These are phyloP conservation scores for Scytalidium sp. DNA, from an alignment of 2,329 filamentous ascomycete genomes.

Conservation along the genomic window DNA sequence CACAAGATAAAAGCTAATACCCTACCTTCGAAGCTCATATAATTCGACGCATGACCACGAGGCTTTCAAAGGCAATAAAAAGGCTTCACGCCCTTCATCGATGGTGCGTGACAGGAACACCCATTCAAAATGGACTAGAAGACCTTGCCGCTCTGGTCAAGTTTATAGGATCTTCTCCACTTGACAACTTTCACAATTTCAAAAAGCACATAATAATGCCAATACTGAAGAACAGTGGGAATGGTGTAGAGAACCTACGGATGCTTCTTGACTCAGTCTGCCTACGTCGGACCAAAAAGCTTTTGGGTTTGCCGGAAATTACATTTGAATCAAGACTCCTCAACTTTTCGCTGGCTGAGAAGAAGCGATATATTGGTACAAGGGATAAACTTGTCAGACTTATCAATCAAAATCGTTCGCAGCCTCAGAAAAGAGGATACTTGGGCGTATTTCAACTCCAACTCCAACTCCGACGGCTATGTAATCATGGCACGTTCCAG, in stretches of 20 bases:
- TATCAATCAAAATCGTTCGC: background rate
- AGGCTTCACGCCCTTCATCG: slow-evolving; percentile 40
- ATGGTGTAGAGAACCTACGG: slow-evolving; percentile 24
- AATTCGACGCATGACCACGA: slow-evolving; percentile 45
- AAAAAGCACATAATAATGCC: slow-evolving; percentile 18
- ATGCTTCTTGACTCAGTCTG: slow-evolving; percentile 36
- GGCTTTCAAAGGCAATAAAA: slow-evolving; percentile 38
- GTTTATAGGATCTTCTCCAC: slow-evolving; percentile 9
- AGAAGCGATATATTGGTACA: slow-evolving; percentile 31
- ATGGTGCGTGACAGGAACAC: slow-evolving; percentile 23
- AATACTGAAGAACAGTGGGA: slow-evolving; percentile 19
- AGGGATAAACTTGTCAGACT: slow-evolving; percentile 32
- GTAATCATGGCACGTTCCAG: slow-evolving; percentile 16
- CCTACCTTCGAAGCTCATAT: slow-evolving; percentile 37
- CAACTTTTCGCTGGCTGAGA: slow-evolving; percentile 29
- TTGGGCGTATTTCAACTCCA: background rate
- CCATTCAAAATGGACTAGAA: slow-evolving; percentile 29
- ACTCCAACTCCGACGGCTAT: slow-evolving; percentile 11
- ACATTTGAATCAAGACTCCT: slow-evolving; percentile 23
- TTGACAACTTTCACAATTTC: slow-evolving; percentile 11
- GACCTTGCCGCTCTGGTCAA: slow-evolving; percentile 27
- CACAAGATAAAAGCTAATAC: background rate
- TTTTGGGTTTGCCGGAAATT: slow-evolving; percentile 33
- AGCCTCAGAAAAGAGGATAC: background rate
- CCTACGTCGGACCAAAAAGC: slow-evolving; percentile 38